These are phyloP conservation scores for Colletotrichum gloeosporioides DNA, from an alignment of 2,329 filamentous ascomycete genomes.

Conservation along the genomic window DNA sequence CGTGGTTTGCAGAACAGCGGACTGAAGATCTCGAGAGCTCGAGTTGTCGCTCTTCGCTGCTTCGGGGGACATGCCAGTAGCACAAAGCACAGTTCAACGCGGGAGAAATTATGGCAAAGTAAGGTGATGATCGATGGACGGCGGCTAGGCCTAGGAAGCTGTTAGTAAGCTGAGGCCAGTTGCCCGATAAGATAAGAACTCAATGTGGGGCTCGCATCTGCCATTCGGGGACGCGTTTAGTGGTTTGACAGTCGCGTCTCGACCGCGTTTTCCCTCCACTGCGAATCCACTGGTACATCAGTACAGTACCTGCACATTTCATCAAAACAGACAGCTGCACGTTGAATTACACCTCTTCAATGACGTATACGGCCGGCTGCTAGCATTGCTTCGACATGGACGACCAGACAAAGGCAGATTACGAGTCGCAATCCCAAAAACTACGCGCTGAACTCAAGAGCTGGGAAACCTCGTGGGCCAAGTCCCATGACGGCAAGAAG, in stretches of 20 bases:
- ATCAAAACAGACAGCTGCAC: background rate
- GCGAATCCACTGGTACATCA: background rate
- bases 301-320: background rate
- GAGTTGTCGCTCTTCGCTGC: background rate
- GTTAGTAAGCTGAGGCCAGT: background rate
- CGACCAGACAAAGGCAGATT: slow-evolving; percentile 44
- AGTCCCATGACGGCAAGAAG: slow-evolving; percentile 68
- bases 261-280: slow-evolving; percentile 1
- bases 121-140: background rate
- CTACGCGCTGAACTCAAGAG: slow-evolving; percentile 74
- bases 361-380: background rate
- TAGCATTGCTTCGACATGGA: slow-evolving; percentile 45
- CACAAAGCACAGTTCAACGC: background rate
- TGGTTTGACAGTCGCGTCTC: slow-evolving; percentile 14
- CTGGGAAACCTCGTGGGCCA: slow-evolving; percentile 75
- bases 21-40: slow-evolving; percentile 41
- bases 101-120: background rate
- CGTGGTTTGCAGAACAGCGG: slow-evolving; percentile 48
- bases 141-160: background rate
- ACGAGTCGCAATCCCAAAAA: slow-evolving; percentile 55
- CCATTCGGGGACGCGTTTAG: slow-evolving; percentile 11
- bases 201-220: background rate
- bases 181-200: background rate
- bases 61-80: slow-evolving; percentile 15
- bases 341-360: background rate